Base-by-base conservation (phyloP, 495 filamentous ascomycete genomes). In the Tuber calosporum region DNA sequence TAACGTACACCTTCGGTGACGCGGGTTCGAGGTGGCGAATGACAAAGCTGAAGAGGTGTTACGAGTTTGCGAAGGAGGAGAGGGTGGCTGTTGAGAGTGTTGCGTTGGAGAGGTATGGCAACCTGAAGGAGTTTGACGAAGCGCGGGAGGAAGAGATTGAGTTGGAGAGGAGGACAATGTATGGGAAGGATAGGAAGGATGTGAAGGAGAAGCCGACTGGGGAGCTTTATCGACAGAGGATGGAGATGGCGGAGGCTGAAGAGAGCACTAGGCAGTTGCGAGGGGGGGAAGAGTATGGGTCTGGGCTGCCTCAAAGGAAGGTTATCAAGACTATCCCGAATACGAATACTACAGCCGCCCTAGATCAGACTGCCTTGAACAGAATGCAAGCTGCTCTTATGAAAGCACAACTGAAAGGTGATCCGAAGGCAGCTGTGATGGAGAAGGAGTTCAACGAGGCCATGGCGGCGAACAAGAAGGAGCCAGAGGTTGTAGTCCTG, bases 121-220 rank as follows among this genome's bases (percentile, higher is more conserved):
- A 89, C 78, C 82, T 99, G 34, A 87, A 89, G 37, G 89, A 90
- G 4, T 97, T 97, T 81, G 95, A 99, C 80, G 92, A 97, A 79
- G 94, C 93, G 4, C 86, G 95, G 70, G 95, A 99, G 81, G 96
- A 99, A 80, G 91, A 97, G 84, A 89, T 88, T n/a, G 95, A 99
- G 79, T 71, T 99, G 71, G 96, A 96, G 53, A 86, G 95, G 45
- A 87, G 93, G 71, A 88, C 89, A 70, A 88, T 89, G 66, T 99
- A 98, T 79, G 96, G 96, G 0, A 85, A 90, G 70, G 92, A 91
- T 40, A 72, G 79, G 68, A 97, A 94, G 79, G 88, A 94, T 38
- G 90, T 90, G 45, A 96, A 97, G 79, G 88, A 91, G 68, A 97
- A 92, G 76, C 95, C 95, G 4, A 92, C 88, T 70, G 96, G 95